These are phyloP conservation scores for Cryphonectria naterciae DNA, from an alignment of 2,329 filamentous ascomycete genomes.

Conservation along the genomic window DNA sequence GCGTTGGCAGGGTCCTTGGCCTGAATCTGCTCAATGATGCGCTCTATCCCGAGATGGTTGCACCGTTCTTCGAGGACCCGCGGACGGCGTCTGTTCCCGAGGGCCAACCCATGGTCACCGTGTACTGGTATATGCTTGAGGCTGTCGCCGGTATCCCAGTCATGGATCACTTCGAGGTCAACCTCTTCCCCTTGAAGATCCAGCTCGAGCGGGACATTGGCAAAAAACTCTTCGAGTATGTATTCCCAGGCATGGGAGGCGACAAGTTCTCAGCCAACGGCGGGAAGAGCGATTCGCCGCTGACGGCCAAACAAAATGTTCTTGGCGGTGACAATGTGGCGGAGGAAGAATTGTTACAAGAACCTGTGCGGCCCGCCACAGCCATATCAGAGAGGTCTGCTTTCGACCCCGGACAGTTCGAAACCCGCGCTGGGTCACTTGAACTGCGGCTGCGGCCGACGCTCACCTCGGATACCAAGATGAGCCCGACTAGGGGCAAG, in stretches of 20 bases:
- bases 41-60: constrained; percentile 94
- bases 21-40: constrained; percentile 89
- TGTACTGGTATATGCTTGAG: constrained; percentile 98
- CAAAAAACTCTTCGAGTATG: constrained; percentile 93
- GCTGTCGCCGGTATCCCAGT: constrained; percentile 97
- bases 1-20: constrained; percentile 85
- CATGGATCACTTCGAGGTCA: constrained; percentile 95
- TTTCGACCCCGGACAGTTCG: constrained; percentile 47
- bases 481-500: constrained; percentile 47
- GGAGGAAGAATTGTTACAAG: constrained; percentile 43
- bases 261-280: constrained; percentile 46
- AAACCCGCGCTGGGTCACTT: constrained; percentile 71
- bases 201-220: constrained; percentile 92
- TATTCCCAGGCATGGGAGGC: constrained; percentile 83
- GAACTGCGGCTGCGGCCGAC: constrained; percentile 85
- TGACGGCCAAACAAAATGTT: constrained; percentile 54
- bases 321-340: constrained; percentile 52
- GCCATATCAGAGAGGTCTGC: constrained; percentile 50
- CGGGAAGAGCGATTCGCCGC: constrained; percentile 64
- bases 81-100: constrained; percentile 55
- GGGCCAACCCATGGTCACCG: constrained; percentile 82
- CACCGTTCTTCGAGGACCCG: constrained; percentile 76
- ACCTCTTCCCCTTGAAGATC: constrained; percentile 88
- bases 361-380: constrained; percentile 36
- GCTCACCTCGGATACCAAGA: constrained; percentile 60